Evolutionary conservation across 1,284 basidiomycete species (phyloP).

Genomic region (Butyriboletus regius): DNA sequence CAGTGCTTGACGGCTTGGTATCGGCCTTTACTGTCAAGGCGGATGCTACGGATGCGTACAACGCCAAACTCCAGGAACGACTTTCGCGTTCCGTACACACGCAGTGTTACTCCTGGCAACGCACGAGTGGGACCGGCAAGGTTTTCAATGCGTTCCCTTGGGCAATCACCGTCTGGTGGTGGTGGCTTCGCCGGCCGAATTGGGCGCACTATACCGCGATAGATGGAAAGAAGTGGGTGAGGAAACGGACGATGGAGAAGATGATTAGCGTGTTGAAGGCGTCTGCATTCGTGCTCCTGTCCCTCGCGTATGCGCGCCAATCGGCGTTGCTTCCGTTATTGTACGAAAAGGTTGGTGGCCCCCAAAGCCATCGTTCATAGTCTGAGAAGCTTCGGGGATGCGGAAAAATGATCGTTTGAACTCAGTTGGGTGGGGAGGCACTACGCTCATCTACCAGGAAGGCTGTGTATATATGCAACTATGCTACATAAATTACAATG

Average conservation of each 20-base stretch:
- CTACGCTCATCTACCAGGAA: background rate
- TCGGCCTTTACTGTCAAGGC: conserved; percentile 24
- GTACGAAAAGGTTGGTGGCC: conserved; percentile 1
- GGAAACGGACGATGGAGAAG: conserved; percentile 3
- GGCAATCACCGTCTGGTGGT: conserved; percentile 29
- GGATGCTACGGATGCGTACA: conserved; percentile 26
- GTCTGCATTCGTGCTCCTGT: conserved; percentile 4
- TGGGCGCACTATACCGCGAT: conserved; percentile 25
- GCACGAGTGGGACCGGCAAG: conserved; percentile 22
- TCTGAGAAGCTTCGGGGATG: conserved; percentile 1
- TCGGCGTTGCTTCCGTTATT: conserved; percentile 2
- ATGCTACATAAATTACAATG: conserved; percentile 25
- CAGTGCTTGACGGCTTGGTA: conserved; percentile 23
- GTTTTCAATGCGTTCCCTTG: conserved; percentile 27
- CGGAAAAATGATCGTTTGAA: background rate
- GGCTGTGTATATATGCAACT: conserved; percentile 8
- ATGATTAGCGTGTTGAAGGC: conserved; percentile 7
- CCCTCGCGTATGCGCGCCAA: conserved; percentile 8
- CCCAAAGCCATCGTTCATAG: background rate
- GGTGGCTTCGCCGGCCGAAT: conserved; percentile 22
- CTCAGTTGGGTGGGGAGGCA: background rate
- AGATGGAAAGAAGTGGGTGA: conserved; percentile 24
- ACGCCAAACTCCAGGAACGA: conserved; percentile 19
- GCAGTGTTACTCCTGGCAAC: conserved; percentile 29
- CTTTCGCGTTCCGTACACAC: conserved; percentile 19